These are phyloP conservation scores for Mantamonas sphyraenae DNA, from an alignment of 78 protist species.

Conservation along the genomic window DNA sequence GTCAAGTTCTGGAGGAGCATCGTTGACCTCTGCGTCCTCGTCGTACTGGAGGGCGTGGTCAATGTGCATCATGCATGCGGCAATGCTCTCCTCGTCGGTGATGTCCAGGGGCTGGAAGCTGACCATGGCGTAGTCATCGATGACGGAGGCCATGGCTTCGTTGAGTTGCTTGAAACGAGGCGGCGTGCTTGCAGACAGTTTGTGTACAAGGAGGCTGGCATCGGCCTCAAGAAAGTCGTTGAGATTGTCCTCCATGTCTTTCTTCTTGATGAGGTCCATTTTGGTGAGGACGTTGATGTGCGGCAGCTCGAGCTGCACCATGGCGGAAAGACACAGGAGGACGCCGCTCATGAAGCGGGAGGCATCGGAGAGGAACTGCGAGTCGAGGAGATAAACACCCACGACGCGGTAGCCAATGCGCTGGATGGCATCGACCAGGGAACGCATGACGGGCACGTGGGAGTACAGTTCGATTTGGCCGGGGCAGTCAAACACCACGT, in stretches of 20 bases:
- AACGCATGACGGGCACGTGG: conserved; percentile 78
- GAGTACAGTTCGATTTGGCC: conserved; percentile 95
- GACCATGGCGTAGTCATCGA: conserved; percentile 73
- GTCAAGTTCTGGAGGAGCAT: too few relatives aligned
- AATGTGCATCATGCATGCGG: conserved; percentile 28
- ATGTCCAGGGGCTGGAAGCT: conserved; percentile 64
- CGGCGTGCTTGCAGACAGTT: conserved; percentile 14
- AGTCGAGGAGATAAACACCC: conserved; percentile 76
- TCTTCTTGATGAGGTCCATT: conserved; percentile 60
- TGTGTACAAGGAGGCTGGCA: not conserved
- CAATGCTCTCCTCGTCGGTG: conserved; percentile 33
- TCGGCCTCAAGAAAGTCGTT: conserved; percentile 12
- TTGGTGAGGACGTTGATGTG: conserved; percentile 88
- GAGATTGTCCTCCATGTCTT: not conserved
- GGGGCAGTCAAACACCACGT: conserved; percentile 92
- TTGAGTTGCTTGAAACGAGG: conserved; percentile 29
- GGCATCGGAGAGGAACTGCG: conserved; percentile 55
- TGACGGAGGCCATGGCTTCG: conserved; percentile 35
- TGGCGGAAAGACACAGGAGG: conserved; percentile 72
- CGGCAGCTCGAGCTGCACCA: conserved; percentile 87
- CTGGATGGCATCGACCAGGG: conserved; percentile 48
- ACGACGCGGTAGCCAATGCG: conserved; percentile 26
- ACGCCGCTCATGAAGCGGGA: conserved; percentile 53
- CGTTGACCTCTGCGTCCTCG: conserved; percentile 76
- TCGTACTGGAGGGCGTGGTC: conserved; percentile 83